Conservation (phyloP, 2,329 filamentous ascomycete genomes). For the Ceratocystis lukuohia region DNA sequence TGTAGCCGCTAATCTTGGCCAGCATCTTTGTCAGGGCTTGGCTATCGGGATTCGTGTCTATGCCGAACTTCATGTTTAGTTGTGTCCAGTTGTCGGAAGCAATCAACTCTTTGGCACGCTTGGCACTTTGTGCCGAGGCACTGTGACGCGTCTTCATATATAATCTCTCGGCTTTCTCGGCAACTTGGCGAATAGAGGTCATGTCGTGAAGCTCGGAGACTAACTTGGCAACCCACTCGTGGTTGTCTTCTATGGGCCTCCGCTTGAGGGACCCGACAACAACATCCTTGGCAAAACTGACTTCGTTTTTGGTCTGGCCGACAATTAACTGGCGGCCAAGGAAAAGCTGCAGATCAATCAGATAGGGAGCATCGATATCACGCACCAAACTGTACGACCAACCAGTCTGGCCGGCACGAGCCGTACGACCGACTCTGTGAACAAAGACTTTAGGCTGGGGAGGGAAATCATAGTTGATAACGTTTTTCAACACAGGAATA, state of each 20-base stretch:
- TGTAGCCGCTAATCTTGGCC: conserved; percentile 73
- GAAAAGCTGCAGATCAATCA: conserved; percentile 89
- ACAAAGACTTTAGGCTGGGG: conserved; percentile 94
- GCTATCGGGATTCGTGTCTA: conserved; percentile 51
- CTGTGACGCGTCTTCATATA: conserved; percentile 83
- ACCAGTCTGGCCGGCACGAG: conserved; percentile 78
- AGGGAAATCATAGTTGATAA: conserved; percentile 98
- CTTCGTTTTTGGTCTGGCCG: conserved; percentile 48
- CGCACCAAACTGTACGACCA: conserved; percentile 92
- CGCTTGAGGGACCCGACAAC: conserved; percentile 65
- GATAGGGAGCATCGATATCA: conserved; percentile 77
- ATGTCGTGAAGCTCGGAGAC: conserved; percentile 66
- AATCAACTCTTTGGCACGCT: conserved; percentile 67
- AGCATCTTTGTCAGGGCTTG: conserved; percentile 73
- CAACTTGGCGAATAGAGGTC: conserved; percentile 53
- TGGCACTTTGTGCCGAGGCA: conserved; percentile 80
- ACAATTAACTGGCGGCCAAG: conserved; percentile 71
- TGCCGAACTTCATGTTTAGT: conserved; percentile 68
- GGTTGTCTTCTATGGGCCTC: conserved; percentile 57
- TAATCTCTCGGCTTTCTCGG: conserved; percentile 78
- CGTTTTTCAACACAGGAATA: conserved; percentile 89
- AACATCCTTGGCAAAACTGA: conserved; percentile 70
- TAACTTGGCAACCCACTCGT: conserved; percentile 73
- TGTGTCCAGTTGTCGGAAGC: conserved; percentile 56
- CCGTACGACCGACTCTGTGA: conserved; percentile 89